Base-by-base conservation (phyloP, 768 basidiomycete species). In the Xanthoconium purpureum region DNA sequence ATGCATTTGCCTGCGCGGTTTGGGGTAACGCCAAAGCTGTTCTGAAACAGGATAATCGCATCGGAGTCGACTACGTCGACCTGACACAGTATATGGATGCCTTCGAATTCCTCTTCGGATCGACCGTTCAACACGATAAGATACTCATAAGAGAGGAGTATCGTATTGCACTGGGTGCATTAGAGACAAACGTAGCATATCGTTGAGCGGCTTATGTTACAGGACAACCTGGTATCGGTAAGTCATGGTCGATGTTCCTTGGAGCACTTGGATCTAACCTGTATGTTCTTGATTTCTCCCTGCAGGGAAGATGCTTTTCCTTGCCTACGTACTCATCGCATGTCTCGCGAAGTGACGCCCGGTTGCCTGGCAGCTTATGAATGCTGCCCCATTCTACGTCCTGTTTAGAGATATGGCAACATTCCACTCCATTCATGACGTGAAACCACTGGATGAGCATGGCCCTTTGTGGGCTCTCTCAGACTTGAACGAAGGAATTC, bases 201-300 rank as follows among this genome's bases (percentile, higher is more conserved):
- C 3, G 3, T 14, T 1, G 2, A 5, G 58, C 38, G 5, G 55
- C 50, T 0, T 59, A 45, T n/a, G 47, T 50, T 30, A 36, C 32
- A 12, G 46, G 58, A n/a, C 58, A 53, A 3, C 51, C 55, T 30
- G 58, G 55, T 10, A 60, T 39, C 6, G 49, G 49, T 42, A 20
- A 32, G 50, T 15, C 39, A 6, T 6, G 6, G 13, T 4, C 6
- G 6, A 9, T 10, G 1, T 50, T 39, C 35, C 12, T 35, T 6
- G 18, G 33, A 12, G 12, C 29, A 35, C 46, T n/a, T 39, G 24
- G 13, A 17, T 48, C 12, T 0, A 17, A n/a, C n/a, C n/a, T 15
- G 15, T 14, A 8, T n/a, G 17, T 9, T 12, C 11, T 30, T 30
- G 12, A 11, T 24, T 29, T 3, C 8, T 40, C 0, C 24, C 13